Base-by-base conservation (phyloP, 257 asterid species). In the Hygrophila difformis region DNA sequence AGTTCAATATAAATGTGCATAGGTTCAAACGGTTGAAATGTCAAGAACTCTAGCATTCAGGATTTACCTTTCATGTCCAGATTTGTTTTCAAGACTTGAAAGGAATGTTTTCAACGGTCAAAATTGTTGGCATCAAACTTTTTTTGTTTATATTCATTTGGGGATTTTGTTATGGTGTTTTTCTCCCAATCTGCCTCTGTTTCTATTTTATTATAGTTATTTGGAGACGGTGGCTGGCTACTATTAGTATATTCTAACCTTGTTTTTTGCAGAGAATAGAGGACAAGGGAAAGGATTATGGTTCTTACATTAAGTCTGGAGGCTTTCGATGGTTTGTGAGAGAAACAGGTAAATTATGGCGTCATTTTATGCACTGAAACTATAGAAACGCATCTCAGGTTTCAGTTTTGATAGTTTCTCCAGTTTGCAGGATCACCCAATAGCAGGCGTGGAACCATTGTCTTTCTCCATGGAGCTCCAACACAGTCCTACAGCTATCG, bases 391-490 rank as follows among this genome's bases (percentile, higher is more conserved):
- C 10, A 12, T 33, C 37, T 0, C 37, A 4, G 37, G 12, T 33
- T 12, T 33, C 37, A 33, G 37, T 33, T 33, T 2, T 33, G 37
- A 1, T 56, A 14, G 6, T 53, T 21, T 69, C 47, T 49, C 59
- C 18, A 19, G 24, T 51, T 57, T 62, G 65, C 70, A 89, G 98
- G 98, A 53, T 79, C 93, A 4, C 56, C 75, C n/a, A 65, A 63
- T 36, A 77, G 86, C 69, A 69, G 85, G 56, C 81, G 88, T 37
- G 94, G 94, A 50, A 85, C 96, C 19, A 57, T 89, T 58, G 68
- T 89, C 26, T 89, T 75, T 71, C 93, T 89, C 70, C 96, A 89
- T 57, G 98, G 98, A 34, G 96, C 98, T 66, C 98, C 98, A 57
- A 72, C 98, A 18, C 98, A 89, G 57, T 89, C 94, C 18, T 89